phyloP scores from a whole-genome alignment of 2,329 filamentous ascomycete species.

The Phoma sp. region DNA sequence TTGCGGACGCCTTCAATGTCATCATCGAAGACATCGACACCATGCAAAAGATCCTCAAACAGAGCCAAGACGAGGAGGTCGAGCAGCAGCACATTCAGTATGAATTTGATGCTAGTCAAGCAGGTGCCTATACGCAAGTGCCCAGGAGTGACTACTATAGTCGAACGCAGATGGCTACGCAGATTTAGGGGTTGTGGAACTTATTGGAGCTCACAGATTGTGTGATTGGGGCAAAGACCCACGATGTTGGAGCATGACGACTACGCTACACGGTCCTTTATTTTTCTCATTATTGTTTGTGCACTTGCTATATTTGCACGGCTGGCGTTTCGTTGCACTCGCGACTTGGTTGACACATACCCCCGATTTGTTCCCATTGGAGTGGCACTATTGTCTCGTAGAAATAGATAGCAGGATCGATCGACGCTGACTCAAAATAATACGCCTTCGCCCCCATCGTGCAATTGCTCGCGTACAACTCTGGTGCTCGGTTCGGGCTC shows the following conservation, averaged over 20 bases:
- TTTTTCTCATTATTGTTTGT: background rate
- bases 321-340: conserved; percentile 13
- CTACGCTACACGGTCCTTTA: conserved; percentile 5
- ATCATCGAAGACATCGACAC: conserved; percentile 73
- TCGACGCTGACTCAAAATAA: background rate
- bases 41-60: conserved; percentile 54
- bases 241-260: background rate
- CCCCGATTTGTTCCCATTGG: conserved; percentile 10
- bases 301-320: no score
- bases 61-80: conserved; percentile 48
- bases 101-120: conserved; percentile 14
- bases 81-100: conserved; percentile 13
- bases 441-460: background rate
- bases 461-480: background rate
- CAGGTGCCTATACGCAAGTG: conserved; percentile 10
- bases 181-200: background rate
- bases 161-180: background rate
- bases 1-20: conserved; percentile 77
- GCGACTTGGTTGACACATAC: conserved; percentile 21
- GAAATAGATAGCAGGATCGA: conserved; percentile 1
- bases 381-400: background rate
- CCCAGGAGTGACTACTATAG: conserved; percentile 11
- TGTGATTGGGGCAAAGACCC: background rate
- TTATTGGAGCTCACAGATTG: background rate
- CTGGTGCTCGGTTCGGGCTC: background rate